phyloP scores from a whole-genome alignment of 495 filamentous ascomycete genomes.

The Neurospora africana region DNA sequence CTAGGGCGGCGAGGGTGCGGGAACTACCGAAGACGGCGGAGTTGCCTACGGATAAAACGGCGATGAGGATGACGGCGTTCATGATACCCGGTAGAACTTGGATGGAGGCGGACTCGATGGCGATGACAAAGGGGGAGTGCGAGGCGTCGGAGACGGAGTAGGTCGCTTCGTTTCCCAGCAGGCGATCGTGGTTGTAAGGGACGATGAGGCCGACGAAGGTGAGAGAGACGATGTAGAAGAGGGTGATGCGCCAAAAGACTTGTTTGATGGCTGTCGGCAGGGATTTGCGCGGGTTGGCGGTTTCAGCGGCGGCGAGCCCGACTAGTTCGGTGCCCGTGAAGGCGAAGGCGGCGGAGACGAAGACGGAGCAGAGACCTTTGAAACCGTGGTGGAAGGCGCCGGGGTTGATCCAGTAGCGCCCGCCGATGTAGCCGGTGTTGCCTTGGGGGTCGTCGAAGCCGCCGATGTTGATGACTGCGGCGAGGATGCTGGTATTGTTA shows the following conservation, averaged over 20 bases:
- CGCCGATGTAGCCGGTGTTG: slow-evolving; percentile 62
- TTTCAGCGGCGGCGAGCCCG: slow-evolving; percentile 81
- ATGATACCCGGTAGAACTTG: slow-evolving; percentile 66
- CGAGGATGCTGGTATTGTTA: slow-evolving; percentile 48
- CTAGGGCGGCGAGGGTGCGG: slow-evolving; percentile 74
- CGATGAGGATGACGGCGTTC: slow-evolving; percentile 83
- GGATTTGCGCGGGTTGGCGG: slow-evolving; percentile 74
- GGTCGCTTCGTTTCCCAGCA: slow-evolving; percentile 35
- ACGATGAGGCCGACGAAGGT: slow-evolving; percentile 66
- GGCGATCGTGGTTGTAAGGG: slow-evolving; percentile 50
- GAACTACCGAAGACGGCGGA: slow-evolving; percentile 80
- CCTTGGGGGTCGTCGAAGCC: slow-evolving; percentile 45
- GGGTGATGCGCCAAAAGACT: slow-evolving; percentile 88
- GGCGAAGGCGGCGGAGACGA: slow-evolving; percentile 87
- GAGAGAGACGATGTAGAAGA: slow-evolving; percentile 75
- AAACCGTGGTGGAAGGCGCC: slow-evolving; percentile 90
- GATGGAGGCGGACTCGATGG: slow-evolving; percentile 73
- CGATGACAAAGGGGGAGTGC: slow-evolving; percentile 83
- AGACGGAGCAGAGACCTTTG: slow-evolving; percentile 87
- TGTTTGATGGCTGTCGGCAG: slow-evolving; percentile 83
- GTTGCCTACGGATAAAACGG: slow-evolving; percentile 81
- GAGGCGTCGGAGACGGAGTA: slow-evolving; percentile 49
- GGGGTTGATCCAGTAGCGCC: slow-evolving; percentile 69
- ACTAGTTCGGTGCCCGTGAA: slow-evolving; percentile 93
- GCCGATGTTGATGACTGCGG: slow-evolving; percentile 68